Conservation (phyloP, 2,329 filamentous ascomycete species). For the Neopestalotiopsis sp. region DNA sequence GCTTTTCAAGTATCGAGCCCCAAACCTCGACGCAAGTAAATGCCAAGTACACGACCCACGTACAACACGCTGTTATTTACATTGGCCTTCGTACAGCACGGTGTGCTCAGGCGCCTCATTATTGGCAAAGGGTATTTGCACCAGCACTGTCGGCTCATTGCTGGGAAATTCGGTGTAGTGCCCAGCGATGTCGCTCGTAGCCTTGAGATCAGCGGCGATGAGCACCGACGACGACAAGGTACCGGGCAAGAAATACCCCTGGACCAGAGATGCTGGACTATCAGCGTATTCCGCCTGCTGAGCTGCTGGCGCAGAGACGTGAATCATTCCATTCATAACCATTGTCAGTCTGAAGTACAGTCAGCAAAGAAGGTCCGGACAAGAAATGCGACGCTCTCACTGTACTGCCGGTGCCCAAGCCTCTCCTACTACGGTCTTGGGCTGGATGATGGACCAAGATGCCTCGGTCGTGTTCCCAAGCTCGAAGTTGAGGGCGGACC, state of each 20-base stretch:
- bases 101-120: conserved; percentile 31
- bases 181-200: conserved; percentile 32
- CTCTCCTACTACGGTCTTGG: conserved; percentile 35
- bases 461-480: conserved; percentile 34
- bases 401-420: conserved; percentile 39
- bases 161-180: conserved; percentile 41
- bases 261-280: conserved; percentile 11
- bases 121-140: conserved; percentile 36
- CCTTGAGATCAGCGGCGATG: conserved; percentile 35
- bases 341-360: conserved; percentile 30
- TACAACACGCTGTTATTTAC: conserved; percentile 16
- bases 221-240: conserved; percentile 35
- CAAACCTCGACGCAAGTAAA: too few relatives aligned
- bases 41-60: too few relatives aligned
- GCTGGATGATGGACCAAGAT: conserved; percentile 37
- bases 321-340: conserved; percentile 38
- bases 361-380: background rate
- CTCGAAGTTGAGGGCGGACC: conserved; percentile 36
- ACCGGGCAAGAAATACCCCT: conserved; percentile 36
- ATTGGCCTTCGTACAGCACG: conserved; percentile 37
- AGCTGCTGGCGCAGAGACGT: conserved; percentile 36
- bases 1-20: too few relatives aligned
- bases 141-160: conserved; percentile 36
- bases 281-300: background rate
- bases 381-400: conserved; percentile 23